Evolutionary conservation across 441 rosid species (phyloP).

Genomic region (Raphanus hybrid): DNA sequence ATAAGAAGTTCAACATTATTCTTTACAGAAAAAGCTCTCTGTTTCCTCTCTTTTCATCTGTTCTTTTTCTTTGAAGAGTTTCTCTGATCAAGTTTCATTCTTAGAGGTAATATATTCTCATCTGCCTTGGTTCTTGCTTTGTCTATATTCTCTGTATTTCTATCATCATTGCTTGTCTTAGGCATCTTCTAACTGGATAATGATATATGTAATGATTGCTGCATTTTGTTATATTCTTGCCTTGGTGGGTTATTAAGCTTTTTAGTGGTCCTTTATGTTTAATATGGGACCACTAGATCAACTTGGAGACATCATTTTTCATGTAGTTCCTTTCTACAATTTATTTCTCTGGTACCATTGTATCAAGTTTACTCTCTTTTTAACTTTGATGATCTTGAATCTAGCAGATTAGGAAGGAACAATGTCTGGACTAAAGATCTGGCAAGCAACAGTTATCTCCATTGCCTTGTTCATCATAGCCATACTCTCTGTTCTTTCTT

Average conservation of each 20-base stretch:
- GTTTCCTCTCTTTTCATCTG: conserved; percentile 22
- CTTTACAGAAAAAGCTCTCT: not conserved
- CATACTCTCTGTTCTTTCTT: conserved; percentile 67
- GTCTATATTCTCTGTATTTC: conserved; percentile 13
- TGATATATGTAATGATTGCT: conserved; percentile 26
- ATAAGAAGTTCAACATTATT: conserved; percentile 15
- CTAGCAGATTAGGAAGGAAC: conserved; percentile 41
- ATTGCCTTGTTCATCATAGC: conserved; percentile 67
- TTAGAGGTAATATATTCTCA: conserved; percentile 45
- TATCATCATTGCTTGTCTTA: conserved; percentile 24
- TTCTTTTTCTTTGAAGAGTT: conserved; percentile 39
- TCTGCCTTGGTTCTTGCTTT: conserved; percentile 14
- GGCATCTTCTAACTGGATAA: conserved; percentile 17
- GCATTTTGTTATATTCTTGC: conserved; percentile 34
- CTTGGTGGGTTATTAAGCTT: conserved; percentile 11
- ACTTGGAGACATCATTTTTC: conserved; percentile 34
- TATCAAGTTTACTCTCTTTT: not conserved
- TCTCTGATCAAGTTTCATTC: conserved; percentile 19
- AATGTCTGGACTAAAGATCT: conserved; percentile 67
- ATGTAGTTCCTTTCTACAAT: conserved; percentile 9
- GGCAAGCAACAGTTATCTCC: conserved; percentile 76
- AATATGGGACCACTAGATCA: conserved; percentile 29
- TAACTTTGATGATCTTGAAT: conserved; percentile 5
- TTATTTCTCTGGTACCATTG: conserved; percentile 13
- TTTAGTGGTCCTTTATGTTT: conserved; percentile 33